Base-by-base conservation (phyloP, 805 yeast genomes). In the Kodamaea neixiangensis region DNA sequence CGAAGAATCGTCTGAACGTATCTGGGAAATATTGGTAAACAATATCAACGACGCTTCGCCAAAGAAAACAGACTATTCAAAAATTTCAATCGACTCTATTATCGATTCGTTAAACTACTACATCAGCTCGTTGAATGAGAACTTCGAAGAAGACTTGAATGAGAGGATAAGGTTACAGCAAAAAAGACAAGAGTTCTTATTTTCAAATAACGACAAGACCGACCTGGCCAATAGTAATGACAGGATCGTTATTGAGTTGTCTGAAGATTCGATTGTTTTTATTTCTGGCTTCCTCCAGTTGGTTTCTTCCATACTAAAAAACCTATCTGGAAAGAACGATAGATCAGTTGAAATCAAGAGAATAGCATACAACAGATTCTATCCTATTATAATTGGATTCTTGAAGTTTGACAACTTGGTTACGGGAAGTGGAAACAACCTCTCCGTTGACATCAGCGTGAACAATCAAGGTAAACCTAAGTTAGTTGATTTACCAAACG, bases 191-290 rank as follows among this genome's bases (percentile, higher is more conserved):
- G 75, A 73, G 29, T 64, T 69, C 41, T 52, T 67, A 39, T 62
- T 67, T 46, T 55, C 65, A 5, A 53, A 46, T 35, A 54, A 54
- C n/a, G 41, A 37, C 15, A 49, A 54, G 22, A 55, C 56, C 4
- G 54, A 62, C 3, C 65, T 62, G 7, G 70, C 66, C 50, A 42
- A 68, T 51, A 45, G 60, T 40, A 61, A 67, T 20, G 78, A 76
- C 31, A 76, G 60, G 25, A 59, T 68, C 13, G 48, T 66, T 6
- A 68, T 75, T 9, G 89, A 86, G 47, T 71, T 91, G 29, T 87
- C 88, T 33, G 96, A 89, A 56, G 97, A 91, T 63, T 86, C 92
- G 0, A 69, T 89, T 6, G 77, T 89, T 6, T 83, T 88, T 48
- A 72, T 91, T 5, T 79, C 92, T 0, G 87, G 96, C 0, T 83